Evolutionary conservation across 2,329 filamentous ascomycete species (phyloP).

Genomic region (Berkeleyomyces rouxiae): DNA sequence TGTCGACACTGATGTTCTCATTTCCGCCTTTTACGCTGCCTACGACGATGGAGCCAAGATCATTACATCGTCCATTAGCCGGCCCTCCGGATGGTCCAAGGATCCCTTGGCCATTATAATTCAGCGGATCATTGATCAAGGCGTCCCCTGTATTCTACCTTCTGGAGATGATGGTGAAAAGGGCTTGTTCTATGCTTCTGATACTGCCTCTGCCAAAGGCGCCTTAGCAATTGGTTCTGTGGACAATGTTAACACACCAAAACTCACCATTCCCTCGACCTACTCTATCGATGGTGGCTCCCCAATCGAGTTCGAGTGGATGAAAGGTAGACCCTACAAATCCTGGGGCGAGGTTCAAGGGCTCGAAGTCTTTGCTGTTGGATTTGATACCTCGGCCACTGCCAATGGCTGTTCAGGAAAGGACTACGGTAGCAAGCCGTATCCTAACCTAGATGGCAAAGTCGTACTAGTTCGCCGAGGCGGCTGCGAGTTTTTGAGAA

Average conservation of each 20-base stretch:
- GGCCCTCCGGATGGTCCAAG: slow-evolving; percentile 33
- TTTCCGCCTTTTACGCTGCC: slow-evolving; percentile 41
- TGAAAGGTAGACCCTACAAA: slow-evolving; percentile 24
- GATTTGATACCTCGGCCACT: slow-evolving; percentile 29
- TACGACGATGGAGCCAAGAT: slow-evolving; percentile 41
- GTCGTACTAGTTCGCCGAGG: slow-evolving; percentile 46
- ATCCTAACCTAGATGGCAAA: slow-evolving; percentile 37
- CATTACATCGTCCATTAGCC: slow-evolving; percentile 39
- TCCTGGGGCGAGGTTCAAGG: slow-evolving; percentile 27
- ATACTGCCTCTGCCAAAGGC: slow-evolving; percentile 30
- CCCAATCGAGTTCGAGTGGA: slow-evolving; percentile 26
- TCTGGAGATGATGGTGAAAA: slow-evolving; percentile 32
- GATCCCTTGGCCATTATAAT: slow-evolving; percentile 34
- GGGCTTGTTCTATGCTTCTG: slow-evolving; percentile 32
- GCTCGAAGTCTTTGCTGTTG: slow-evolving; percentile 33
- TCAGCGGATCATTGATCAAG: slow-evolving; percentile 34
- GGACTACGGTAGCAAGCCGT: slow-evolving; percentile 26
- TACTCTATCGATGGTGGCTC: slow-evolving; percentile 25
- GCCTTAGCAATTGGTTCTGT: slow-evolving; percentile 34
- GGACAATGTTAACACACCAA: slow-evolving; percentile 29
- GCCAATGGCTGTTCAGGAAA: slow-evolving; percentile 36
- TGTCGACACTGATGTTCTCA: slow-evolving; percentile 38
- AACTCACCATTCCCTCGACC: slow-evolving; percentile 26
- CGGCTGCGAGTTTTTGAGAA: slow-evolving; percentile 37
- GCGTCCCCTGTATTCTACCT: slow-evolving; percentile 36